These are phyloP conservation scores for Talaromyces trachyspermus DNA, from an alignment of 495 filamentous ascomycete species.

Conservation along the genomic window DNA sequence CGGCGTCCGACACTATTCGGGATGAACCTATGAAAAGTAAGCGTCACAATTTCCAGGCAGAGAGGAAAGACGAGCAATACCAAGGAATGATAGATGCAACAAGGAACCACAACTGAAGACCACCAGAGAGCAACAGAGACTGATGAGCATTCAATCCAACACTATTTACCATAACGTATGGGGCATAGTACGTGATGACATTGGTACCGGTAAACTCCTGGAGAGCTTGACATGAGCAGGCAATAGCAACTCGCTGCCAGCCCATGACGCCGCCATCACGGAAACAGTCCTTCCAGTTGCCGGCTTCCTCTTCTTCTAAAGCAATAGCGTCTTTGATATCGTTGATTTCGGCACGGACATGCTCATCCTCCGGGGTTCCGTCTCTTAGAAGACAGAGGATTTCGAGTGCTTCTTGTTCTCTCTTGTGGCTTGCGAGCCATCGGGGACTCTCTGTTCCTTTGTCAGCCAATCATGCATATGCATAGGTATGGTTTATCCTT, in stretches of 20 bases:
- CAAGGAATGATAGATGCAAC: slow-evolving; percentile 6
- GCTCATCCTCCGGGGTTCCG: slow-evolving; percentile 16
- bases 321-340: slow-evolving; percentile 31
- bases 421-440: slow-evolving; percentile 46
- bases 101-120: slow-evolving; percentile 9
- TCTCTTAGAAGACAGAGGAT: slow-evolving; percentile 40
- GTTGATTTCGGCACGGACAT: slow-evolving; percentile 11
- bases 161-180: slow-evolving; percentile 8
- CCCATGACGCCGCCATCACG: slow-evolving; percentile 8
- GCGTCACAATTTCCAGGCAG: too few relatives aligned
- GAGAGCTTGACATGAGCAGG: slow-evolving; percentile 46
- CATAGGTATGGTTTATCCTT: slow-evolving; percentile 52
- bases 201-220: slow-evolving; percentile 46
- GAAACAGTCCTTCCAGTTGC: slow-evolving; percentile 9
- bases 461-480: not conserved
- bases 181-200: slow-evolving; percentile 15
- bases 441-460: slow-evolving; percentile 35
- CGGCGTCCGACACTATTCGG: slow-evolving; percentile 46
- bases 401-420: slow-evolving; percentile 42
- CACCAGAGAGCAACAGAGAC: slow-evolving; percentile 6
- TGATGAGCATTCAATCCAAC: slow-evolving; percentile 5
- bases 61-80: not conserved
- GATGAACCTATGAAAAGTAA: slow-evolving; percentile 42
- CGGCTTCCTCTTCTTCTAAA: slow-evolving; percentile 4
- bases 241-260: slow-evolving; percentile 32